These are phyloP conservation scores for Adiantum capillusveneris DNA, from an alignment of 75 land plant species.

Conservation along the genomic window DNA sequence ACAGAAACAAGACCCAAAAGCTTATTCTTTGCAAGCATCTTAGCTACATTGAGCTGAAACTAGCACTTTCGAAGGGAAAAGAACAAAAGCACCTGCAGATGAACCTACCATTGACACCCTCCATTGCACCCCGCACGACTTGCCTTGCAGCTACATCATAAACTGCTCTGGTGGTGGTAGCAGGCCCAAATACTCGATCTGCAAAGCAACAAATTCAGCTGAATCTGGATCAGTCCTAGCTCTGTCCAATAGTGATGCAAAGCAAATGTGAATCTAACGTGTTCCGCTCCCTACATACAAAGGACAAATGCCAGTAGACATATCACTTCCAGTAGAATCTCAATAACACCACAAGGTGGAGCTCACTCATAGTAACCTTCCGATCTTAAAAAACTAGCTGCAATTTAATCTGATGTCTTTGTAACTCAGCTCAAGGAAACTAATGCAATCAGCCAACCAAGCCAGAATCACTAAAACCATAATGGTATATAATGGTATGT, in stretches of 20 bases:
- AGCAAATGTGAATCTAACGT: too few species aligned
- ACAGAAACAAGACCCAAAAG: not conserved
- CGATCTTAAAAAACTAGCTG: not conserved
- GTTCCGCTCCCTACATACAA: too few species aligned
- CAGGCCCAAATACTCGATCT: slow-evolving; percentile 82
- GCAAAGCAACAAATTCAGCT: slow-evolving; percentile 6
- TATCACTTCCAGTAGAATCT: not conserved
- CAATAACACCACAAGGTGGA: not conserved
- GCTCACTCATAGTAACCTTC: not conserved
- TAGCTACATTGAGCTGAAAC: not conserved
- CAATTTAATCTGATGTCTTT: too few species aligned
- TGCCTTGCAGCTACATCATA: slow-evolving; percentile 80
- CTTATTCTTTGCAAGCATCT: not conserved
- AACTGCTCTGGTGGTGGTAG: slow-evolving; percentile 43
- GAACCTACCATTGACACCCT: slow-evolving; percentile 71
- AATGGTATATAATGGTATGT: too few species aligned
- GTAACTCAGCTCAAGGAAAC: too few species aligned
- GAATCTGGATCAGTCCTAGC: not conserved
- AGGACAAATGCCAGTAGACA: not conserved
- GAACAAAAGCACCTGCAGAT: not conserved
- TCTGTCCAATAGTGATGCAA: too few species aligned
- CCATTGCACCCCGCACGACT: slow-evolving; percentile 85
- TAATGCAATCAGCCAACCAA: too few species aligned
- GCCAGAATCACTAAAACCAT: too few species aligned
- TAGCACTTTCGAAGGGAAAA: not conserved